Evolutionary conservation across 768 basidiomycete species (phyloP), one percentile per base, ranked within the genome.

Genomic region (Calocybe indica): DNA sequence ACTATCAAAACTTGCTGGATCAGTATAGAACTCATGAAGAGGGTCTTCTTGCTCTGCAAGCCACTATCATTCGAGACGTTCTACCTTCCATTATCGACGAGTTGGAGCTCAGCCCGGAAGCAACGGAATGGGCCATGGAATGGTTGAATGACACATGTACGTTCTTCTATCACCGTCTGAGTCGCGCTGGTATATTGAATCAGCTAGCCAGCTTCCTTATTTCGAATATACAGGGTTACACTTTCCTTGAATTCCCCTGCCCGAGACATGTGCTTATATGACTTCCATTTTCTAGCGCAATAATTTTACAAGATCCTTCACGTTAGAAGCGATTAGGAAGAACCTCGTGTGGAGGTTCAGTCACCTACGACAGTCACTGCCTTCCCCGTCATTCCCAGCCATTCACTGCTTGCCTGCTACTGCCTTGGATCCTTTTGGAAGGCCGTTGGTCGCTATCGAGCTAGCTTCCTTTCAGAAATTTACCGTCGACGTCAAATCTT

Each of bases 141-240:
- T 89, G 83, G 84, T 63, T 87, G 31, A 65, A 70, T 30, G 86
- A 89, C 69, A 76, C 74, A 40, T 68, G 86, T 87, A 69, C 58
- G 79, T 70, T 14, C 45, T 35, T 22, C 22, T 22, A 22, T 22
- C 22, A 22, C 22, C 22, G 22, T 22, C 22, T 22, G 22, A 22
- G 22, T 22, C 4, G 22, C 22, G 22, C 22, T 22, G 22, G 56
- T 41, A 47, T 31, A 31, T 45, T 31, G 37, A 43, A 11, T 38
- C 45, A 40, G 45, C 46, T 41, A 39, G 40, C 47, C 29, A 40
- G 52, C 1, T 35, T 29, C 33, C 49, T 52, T 43, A 53, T 83
- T 81, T 63, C 82, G 80, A 60, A 74, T 84, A 47, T 69, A 77
- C 43, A 76, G 78, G 66, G 86, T 85, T 62, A 57, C 74, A 65